phyloP scores from a whole-genome alignment of 495 filamentous ascomycete species.

The Aspergillus leporis region DNA sequence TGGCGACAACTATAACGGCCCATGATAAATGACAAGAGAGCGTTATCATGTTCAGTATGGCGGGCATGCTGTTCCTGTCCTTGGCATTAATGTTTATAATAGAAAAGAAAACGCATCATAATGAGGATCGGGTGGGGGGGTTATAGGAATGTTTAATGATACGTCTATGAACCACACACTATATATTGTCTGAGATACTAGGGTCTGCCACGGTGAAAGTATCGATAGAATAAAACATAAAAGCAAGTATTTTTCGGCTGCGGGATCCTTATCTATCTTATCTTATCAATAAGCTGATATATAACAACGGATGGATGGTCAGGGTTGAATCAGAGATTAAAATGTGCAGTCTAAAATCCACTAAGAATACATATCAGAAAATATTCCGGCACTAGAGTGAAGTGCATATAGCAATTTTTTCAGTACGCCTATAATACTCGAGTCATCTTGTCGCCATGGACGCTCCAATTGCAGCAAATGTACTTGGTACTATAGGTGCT shows the following conservation, averaged over 20 bases:
- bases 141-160: neutral
- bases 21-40: neutral
- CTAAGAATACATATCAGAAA: no score
- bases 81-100: neutral
- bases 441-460: slow-evolving; percentile 39
- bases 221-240: no score
- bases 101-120: neutral
- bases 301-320: no score
- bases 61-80: neutral
- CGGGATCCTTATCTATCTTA: no score
- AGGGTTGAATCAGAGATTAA: no score
- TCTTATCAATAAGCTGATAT: no score
- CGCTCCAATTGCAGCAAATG: slow-evolving; percentile 53
- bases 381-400: no score
- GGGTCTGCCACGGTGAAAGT: no score
- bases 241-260: no score
- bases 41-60: neutral
- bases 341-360: no score
- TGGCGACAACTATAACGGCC: neutral
- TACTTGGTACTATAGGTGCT: slow-evolving; percentile 57
- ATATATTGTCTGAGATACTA: neutral
- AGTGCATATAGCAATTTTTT: no score
- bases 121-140: neutral
- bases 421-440: no score
- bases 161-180: neutral